Evolutionary conservation across 495 filamentous ascomycete species (phyloP), one percentile per base, ranked within the genome.

Genomic region (Podospora comata): DNA sequence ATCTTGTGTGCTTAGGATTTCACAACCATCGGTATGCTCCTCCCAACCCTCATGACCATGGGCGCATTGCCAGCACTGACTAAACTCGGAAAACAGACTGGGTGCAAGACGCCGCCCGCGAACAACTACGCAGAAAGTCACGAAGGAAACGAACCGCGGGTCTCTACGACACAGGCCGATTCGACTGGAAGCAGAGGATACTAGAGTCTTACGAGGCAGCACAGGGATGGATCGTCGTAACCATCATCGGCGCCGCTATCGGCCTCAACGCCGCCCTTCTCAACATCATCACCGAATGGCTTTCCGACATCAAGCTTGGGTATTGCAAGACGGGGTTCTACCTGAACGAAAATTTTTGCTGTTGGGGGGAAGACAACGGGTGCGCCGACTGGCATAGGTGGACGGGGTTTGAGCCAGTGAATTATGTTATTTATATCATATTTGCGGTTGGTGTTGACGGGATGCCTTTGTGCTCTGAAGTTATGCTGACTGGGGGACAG

Each of bases 141-240:
- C 84, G 89, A 75, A 85, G 90, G 73, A 88, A 87, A 81, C 89
- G 89, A 70, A 87, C 87, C 18, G 89, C 86, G 20, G 89, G 91
- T 3, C 91, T 91, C 72, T 93, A 91, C 80, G 88, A 91, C 68
- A 82, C 88, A 64, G 91, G 90, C 27, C 82, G 84, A 32, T 80
- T 87, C 68, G 91, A 92, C 60, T 98, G 93, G 94, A 85, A 92
- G 78, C 85, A 91, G 65, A 92, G 89, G 76, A 78, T 97, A 57
- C 85, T 86, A 79, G 92, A 97, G 75, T 90, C 91, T 19, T 98
- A 97, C 79, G 94, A 97, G 75, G 96, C 95, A 11, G 96, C 92
- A 6, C 96, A 98, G 80, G 94, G 93, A 7, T 99, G 95, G 95
- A 94, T 99, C 59, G 96, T 99, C 57, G 91, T 99, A 61, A 98